These are phyloP conservation scores for Teratosphaeriaceae sp. DNA, from an alignment of 2,329 filamentous ascomycete species.

Conservation along the genomic window DNA sequence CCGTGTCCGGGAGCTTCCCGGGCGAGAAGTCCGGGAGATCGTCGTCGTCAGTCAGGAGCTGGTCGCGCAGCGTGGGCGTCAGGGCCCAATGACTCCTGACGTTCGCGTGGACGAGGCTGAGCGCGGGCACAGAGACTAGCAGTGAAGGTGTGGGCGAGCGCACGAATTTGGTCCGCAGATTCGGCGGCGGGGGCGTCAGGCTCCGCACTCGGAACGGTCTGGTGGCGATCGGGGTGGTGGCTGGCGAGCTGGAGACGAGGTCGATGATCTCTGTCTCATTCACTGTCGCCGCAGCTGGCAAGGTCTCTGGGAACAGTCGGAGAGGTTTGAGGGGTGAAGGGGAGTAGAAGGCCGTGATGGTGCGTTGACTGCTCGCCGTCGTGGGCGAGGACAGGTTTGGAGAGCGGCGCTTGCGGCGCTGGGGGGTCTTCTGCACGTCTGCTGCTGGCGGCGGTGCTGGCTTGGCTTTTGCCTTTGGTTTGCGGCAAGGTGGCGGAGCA, in stretches of 20 bases:
- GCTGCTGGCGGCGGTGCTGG: too few relatives aligned
- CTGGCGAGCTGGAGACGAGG: slow-evolving; percentile 19
- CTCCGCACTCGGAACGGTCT: slow-evolving; percentile 4
- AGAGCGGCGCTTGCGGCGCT: slow-evolving; percentile 22
- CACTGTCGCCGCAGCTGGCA: too few relatives aligned
- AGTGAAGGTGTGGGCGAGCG: not conserved
- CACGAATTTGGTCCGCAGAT: slow-evolving; percentile 12
- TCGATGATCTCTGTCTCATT: slow-evolving; percentile 18
- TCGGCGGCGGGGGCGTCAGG: slow-evolving; percentile 14
- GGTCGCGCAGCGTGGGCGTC: not conserved
- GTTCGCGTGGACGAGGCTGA: too few relatives aligned
- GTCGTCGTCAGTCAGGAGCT: not conserved
- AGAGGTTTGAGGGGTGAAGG: slow-evolving; percentile 20
- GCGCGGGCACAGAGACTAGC: too few relatives aligned
- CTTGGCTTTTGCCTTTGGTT: not conserved
- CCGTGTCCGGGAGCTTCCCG: slow-evolving; percentile 22
- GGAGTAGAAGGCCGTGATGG: slow-evolving; percentile 22
- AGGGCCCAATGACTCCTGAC: too few relatives aligned
- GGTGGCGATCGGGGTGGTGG: slow-evolving; percentile 1
- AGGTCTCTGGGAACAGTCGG: too few relatives aligned
- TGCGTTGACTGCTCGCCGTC: slow-evolving; percentile 13
- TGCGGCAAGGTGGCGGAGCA: too few relatives aligned
- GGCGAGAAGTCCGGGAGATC: slow-evolving; percentile 4
- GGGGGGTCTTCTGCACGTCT: slow-evolving; percentile 16
- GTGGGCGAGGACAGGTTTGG: slow-evolving; percentile 20